Base-by-base conservation (phyloP, 148 eudicot genomes). In the Spergularia marina region DNA sequence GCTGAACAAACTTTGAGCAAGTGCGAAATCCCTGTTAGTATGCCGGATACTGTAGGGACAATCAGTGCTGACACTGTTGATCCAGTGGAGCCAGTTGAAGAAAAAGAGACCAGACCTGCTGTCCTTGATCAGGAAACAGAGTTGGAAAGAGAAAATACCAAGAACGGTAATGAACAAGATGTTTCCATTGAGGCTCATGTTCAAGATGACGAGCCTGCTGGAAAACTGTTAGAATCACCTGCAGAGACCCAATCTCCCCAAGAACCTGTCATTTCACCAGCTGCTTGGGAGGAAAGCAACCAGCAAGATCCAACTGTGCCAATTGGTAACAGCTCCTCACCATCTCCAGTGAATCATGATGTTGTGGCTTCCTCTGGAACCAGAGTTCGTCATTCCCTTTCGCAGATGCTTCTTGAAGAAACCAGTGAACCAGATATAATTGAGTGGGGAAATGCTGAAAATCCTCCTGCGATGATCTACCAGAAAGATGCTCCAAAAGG, bases 401-500 rank as follows among this genome's bases (percentile, higher is more conserved):
- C 99, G 57, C 99, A 95, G 77, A 95, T 95, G 97, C 91, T 95
- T 72, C 89, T 90, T 4, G 88, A 89, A 82, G 99, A 95, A 83
- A 92, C 74, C 76, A 85, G 87, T 76, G 99, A 92, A 79, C 81
- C 90, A 30, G 96, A 91, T 84, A 71, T 84, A 11, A 78, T 77
- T 70, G 99, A 95, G 78, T 95, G 99, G 99, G 99, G 97, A 64
- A 92, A 85, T 83, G 96, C 97, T 41, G 97, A 92, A 76, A 88
- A 90, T 79, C 94, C 97, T 5, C 91, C 97, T 74, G 76, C 90
- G 6, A 81, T 95, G 83, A 86, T 87, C 61, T 91, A 90, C 84
- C 99, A 92, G 70, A 95, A 90, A 83, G 97, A 95, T 85, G 91
- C 91, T 80, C 99, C 97, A 40, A 95, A 91, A 85, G 99, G 99